Evolutionary conservation across 805 yeast genomes (phyloP).

Genomic region (Metschnikowia dekortorum): DNA sequence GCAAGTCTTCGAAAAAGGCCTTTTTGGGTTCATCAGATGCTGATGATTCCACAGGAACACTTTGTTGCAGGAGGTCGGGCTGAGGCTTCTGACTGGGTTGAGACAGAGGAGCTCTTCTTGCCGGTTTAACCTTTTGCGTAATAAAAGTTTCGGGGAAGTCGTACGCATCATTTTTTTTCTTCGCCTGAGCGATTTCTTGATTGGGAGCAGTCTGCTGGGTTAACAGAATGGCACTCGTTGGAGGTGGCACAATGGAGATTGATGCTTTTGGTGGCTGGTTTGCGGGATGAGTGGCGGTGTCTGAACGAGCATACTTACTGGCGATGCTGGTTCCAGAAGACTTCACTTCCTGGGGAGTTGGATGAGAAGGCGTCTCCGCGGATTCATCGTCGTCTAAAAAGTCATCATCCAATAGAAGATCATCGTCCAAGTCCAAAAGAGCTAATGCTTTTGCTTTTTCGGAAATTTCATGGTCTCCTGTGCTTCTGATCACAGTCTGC

Average conservation of each 20-base stretch:
- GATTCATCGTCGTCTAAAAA: slow-evolving; percentile 31
- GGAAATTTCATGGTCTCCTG: not conserved
- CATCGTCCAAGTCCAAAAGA: slow-evolving; percentile 27
- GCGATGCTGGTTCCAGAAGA: slow-evolving; percentile 4
- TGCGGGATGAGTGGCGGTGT: not conserved
- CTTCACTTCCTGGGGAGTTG: not conserved
- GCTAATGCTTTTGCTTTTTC: slow-evolving; percentile 12
- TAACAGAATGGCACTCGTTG: slow-evolving; percentile 4
- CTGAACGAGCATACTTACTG: not conserved
- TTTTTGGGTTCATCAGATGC: slow-evolving; percentile 18
- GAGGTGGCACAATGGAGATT: slow-evolving; percentile 7
- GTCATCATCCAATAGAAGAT: slow-evolving; percentile 31
- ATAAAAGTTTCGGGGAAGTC: slow-evolving; percentile 64
- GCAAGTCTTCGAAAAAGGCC: slow-evolving; percentile 59
- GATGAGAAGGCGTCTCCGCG: not conserved
- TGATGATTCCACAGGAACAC: not conserved
- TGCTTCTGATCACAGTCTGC: slow-evolving; percentile 2
- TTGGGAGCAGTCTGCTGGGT: not conserved
- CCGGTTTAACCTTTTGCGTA: slow-evolving; percentile 35
- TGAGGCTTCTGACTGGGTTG: not conserved
- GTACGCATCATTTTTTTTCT: slow-evolving; percentile 66
- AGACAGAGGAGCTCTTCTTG: slow-evolving; percentile 29
- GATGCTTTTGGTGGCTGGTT: slow-evolving; percentile 1
- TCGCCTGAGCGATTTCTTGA: not conserved
- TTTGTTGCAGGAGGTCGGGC: not conserved